phyloP scores from a whole-genome alignment of 1,284 basidiomycete genomes.

The Takashimella tepidaria region DNA sequence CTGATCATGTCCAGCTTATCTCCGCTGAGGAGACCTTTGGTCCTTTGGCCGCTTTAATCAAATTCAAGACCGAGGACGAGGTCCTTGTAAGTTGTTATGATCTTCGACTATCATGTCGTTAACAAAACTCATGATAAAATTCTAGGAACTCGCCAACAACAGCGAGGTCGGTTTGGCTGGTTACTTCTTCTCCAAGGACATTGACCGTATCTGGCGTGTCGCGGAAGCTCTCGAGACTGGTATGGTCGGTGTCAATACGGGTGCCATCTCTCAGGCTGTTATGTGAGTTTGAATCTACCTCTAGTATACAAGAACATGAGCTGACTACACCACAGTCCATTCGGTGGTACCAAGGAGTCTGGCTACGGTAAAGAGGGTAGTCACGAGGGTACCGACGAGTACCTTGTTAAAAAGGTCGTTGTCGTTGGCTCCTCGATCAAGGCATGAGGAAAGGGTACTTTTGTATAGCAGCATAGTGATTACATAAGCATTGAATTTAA shows the following conservation, averaged over 20 bases:
- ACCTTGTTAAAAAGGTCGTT: conserved; percentile 39
- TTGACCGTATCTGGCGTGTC: conserved; percentile 90
- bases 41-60: conserved; percentile 57
- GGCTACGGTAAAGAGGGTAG: conserved; percentile 45
- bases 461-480: neutral
- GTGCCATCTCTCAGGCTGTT: conserved; percentile 57
- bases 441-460: neutral
- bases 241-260: conserved; percentile 71
- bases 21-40: conserved; percentile 84
- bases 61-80: conserved; percentile 90
- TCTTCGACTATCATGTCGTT: neutral
- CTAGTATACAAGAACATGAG: neutral
- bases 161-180: conserved; percentile 80
- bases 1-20: conserved; percentile 20
- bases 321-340: conserved; percentile 53
- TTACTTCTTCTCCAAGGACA: conserved; percentile 87
- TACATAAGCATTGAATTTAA: neutral
- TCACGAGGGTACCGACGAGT: conserved; percentile 41
- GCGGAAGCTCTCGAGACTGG: conserved; percentile 95
- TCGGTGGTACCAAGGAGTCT: conserved; percentile 65
- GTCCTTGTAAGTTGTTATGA: conserved; percentile 55
- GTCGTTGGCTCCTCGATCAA: conserved; percentile 21
- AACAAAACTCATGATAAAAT: neutral
- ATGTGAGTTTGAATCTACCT: conserved; percentile 50
- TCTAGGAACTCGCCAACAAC: conserved; percentile 65